Base-by-base conservation (phyloP, 148 eudicot species). In the Spergularia marina region DNA sequence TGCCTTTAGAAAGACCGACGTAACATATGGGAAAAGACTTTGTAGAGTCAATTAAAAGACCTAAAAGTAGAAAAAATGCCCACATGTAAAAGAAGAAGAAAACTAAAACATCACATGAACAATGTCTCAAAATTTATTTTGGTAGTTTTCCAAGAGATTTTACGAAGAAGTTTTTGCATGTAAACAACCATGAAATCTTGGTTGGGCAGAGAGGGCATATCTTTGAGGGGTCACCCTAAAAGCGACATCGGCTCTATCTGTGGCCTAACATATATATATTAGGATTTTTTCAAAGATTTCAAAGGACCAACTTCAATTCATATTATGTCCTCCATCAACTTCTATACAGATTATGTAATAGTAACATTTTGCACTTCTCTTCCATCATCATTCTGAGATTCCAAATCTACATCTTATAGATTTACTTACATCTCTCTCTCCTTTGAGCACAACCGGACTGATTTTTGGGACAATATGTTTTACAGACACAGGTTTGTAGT, bases 261-360 rank as follows among this genome's bases (percentile, higher is more conserved):
- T 61, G 68, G 54, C 63, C 73, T 74, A 74, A 76, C 72, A 10
- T 30, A 59, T 10, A 41, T 44, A 7, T 70, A 30, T 53, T 21
- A 53, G 7, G 68, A 14, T 66, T 65, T 53, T 77, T 84, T 84
- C 87, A 82, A 82, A 86, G 87, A 84, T 84, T 18, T 76, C 51
- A 51, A 82, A 75, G 76, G 86, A 79, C 83, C 53, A 59, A 68
- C 20, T 36, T 21, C 25, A 23, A 23, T 23, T 23, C 34, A 9
- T 44, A 44, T 15, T 41, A 3, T 44, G 14, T 15, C 40, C 16
- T 59, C 47, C 17, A 30, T 30, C 41, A 6, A 30, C 13, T 71
- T 58, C 51, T 63, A 36, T 34, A 18, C 58, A 10, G 30, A 44
- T 10, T 63, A 74, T 13, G 4, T 6, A 17, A 10, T 23, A 20